Conservation (phyloP, 441 rosid species). For the Corymbia calophylla region DNA sequence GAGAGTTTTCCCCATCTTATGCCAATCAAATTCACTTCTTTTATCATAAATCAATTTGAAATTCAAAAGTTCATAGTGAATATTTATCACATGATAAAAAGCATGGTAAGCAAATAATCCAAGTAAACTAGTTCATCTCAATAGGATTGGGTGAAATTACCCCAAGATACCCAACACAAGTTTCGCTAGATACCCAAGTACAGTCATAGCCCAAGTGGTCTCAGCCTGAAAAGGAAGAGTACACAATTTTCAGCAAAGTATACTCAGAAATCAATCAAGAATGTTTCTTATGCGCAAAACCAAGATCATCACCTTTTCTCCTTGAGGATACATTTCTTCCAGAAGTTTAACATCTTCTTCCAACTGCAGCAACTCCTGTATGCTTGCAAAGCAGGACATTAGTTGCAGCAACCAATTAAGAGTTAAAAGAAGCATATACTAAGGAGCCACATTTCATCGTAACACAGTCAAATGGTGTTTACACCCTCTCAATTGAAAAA, state of each 20-base stretch:
- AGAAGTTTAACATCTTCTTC: slow-evolving; percentile 97
- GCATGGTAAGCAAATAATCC: not conserved
- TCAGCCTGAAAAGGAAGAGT: slow-evolving; percentile 62
- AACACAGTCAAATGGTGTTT: not conserved
- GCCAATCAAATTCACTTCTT: not conserved
- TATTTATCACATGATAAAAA: not conserved
- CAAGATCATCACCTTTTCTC: slow-evolving; percentile 66
- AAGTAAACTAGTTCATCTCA: not conserved
- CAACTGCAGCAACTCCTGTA: slow-evolving; percentile 82
- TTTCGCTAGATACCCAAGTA: slow-evolving; percentile 94
- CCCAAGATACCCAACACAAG: slow-evolving; percentile 84
- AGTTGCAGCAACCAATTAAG: not conserved
- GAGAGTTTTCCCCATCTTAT: not conserved
- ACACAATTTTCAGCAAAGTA: slow-evolving; percentile 6
- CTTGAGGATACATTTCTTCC: slow-evolving; percentile 99
- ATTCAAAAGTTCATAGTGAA: not conserved
- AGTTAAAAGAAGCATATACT: not conserved
- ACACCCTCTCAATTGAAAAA: not conserved
- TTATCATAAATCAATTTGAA: not conserved
- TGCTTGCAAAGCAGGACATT: not conserved
- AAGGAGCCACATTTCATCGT: not conserved
- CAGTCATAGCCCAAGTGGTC: slow-evolving; percentile 96
- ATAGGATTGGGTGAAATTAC: slow-evolving; percentile 33
- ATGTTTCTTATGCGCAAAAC: not conserved
- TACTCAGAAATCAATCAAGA: not conserved